A percentile compares a stretch with the other conserved stretches of the same genome.
Evolutionary conservation across 805 yeast species (phyloP).

Genomic region (Ogataea corticis): DNA sequence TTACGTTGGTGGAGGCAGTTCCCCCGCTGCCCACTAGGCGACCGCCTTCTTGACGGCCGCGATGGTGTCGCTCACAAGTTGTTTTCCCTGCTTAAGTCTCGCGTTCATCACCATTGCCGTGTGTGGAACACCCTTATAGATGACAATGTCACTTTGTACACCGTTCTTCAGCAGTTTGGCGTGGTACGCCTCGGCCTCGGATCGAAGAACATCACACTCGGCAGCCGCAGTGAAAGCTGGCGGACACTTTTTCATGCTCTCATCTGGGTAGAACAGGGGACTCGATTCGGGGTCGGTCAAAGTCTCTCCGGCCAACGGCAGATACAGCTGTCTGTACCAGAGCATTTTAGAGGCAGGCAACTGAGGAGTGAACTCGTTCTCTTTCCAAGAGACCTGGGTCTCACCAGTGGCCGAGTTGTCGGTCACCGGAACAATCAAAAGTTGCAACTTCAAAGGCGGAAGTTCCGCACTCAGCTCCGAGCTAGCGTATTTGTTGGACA

Average conservation of each 20-base stretch:
- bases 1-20: too few relatives aligned
- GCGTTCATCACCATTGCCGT: constrained; percentile 50
- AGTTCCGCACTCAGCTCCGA: constrained; percentile 21
- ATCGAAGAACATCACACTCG: constrained; percentile 45
- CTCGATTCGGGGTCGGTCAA: constrained; percentile 37
- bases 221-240: constrained; percentile 44
- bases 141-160: constrained; percentile 32
- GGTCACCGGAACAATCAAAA: constrained; percentile 47
- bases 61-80: constrained; percentile 34
- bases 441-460: constrained; percentile 41
- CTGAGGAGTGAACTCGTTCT: constrained; percentile 40
- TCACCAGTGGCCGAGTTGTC: constrained; percentile 42
- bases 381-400: constrained; percentile 39
- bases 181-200: constrained; percentile 45
- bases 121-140: constrained; percentile 47
- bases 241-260: constrained; percentile 39
- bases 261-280: constrained; percentile 42
- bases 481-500: constrained; percentile 33
- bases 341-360: constrained; percentile 46
- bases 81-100: constrained; percentile 35
- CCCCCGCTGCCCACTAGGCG: not conserved
- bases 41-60: constrained; percentile 17
- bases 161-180: constrained; percentile 40
- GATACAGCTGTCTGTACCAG: constrained; percentile 43
- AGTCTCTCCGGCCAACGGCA: constrained; percentile 40